These are phyloP conservation scores for Pistacia vera DNA, from an alignment of 345 rosid species.

Conservation along the genomic window DNA sequence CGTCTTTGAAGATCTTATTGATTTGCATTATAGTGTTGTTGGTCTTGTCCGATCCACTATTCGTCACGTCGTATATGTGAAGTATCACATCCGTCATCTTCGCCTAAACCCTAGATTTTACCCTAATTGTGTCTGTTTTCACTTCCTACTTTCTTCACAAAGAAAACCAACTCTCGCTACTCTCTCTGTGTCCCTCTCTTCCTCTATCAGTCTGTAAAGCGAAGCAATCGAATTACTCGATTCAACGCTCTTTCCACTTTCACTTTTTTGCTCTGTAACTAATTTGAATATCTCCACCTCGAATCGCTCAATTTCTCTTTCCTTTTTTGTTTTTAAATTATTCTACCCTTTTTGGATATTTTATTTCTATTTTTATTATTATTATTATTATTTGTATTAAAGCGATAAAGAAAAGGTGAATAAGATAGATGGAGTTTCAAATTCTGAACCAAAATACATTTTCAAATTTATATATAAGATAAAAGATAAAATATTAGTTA, in stretches of 20 bases:
- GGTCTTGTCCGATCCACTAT: conserved; percentile 95
- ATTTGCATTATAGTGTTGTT: conserved; percentile 87
- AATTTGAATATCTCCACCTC: conserved; percentile 9
- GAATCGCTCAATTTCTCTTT: not conserved
- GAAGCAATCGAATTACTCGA: not conserved
- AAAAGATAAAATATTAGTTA: not conserved
- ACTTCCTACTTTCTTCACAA: not conserved
- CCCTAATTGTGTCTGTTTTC: conserved; percentile 8
- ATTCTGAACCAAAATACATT: not conserved
- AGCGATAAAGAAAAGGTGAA: not conserved
- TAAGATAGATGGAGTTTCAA: not conserved
- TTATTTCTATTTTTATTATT: not conserved
- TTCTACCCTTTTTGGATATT: not conserved
- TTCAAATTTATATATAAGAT: not conserved
- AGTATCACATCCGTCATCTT: conserved; percentile 78
- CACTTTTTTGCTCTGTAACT: conserved; percentile 1
- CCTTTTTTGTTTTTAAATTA: too few species aligned
- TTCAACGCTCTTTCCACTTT: not conserved
- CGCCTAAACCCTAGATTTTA: conserved; percentile 26
- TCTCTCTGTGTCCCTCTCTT: not conserved
- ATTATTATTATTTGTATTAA: not conserved
- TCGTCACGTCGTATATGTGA: conserved; percentile 93
- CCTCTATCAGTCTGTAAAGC: not conserved
- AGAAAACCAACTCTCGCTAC: not conserved
- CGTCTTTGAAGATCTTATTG: conserved; percentile 94